Evolutionary conservation across 768 basidiomycete genomes (phyloP), one percentile per base, ranked within the genome.

Genomic region (Boletellus ananas): DNA sequence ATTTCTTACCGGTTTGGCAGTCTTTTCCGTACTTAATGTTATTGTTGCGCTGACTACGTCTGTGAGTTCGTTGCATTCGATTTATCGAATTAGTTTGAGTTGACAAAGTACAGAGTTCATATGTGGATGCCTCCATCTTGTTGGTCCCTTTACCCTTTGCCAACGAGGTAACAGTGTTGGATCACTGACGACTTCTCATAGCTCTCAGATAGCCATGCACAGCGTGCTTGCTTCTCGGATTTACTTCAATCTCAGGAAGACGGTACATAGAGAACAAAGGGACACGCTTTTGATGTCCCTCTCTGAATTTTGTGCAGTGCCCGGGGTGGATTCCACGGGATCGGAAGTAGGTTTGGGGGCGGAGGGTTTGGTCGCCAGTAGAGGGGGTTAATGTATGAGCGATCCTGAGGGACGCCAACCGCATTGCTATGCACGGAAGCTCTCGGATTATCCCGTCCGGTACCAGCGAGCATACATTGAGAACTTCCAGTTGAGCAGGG

Each of bases 161-260:
- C n/a, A n/a, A n/a, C n/a, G n/a, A n/a, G n/a, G n/a, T n/a, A n/a
- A n/a, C n/a, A n/a, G n/a, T n/a, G n/a, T n/a, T n/a, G n/a, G n/a
- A n/a, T n/a, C n/a, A n/a, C n/a, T n/a, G n/a, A n/a, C n/a, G n/a
- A n/a, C n/a, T n/a, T n/a, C n/a, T 38, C 12, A 7, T 11, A 62
- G 60, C 33, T 54, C 52, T 34, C 60, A 62, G 29, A 34, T 62
- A 39, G 60, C 51, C 29, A 47, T 51, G 45, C 60, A 62, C 25
- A n/a, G n/a, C n/a, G n/a, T n/a, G n/a, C n/a, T n/a, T n/a, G n/a
- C n/a, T n/a, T n/a, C n/a, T n/a, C n/a, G 62, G 60, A 53, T 61
- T 34, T 60, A 62, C 38, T 61, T 61, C 20, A 58, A 61, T 42
- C 60, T 61, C 31, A 55, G 49, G 41, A 54, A 61, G 43, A 62